These are phyloP conservation scores for Vaccinium corymbosum DNA, from an alignment of 148 eudicot species.

Conservation along the genomic window DNA sequence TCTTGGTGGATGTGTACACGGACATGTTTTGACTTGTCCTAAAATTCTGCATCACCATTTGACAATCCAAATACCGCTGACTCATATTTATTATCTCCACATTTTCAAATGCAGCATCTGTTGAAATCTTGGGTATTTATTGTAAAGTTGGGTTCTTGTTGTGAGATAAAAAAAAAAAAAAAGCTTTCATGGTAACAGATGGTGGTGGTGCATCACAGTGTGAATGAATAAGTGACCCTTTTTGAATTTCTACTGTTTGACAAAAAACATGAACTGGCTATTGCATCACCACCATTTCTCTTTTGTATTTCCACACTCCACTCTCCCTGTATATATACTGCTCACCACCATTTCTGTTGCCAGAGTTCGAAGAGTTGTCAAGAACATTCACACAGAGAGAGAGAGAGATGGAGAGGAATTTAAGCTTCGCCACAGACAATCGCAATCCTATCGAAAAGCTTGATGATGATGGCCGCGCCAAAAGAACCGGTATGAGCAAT, in stretches of 20 bases:
- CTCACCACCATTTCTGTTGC: not conserved
- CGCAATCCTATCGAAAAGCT: not conserved
- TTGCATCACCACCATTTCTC: not conserved
- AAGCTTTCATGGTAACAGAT: not conserved
- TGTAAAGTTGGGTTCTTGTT: not conserved
- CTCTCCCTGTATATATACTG: not conserved
- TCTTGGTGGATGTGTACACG: not conserved
- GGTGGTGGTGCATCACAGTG: not conserved
- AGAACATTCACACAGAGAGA: not conserved
- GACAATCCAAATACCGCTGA: not conserved
- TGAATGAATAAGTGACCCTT: not conserved
- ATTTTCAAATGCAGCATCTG: not conserved
- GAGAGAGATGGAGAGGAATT: slow-evolving; percentile 7
- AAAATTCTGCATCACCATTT: not conserved
- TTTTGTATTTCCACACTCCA: not conserved
- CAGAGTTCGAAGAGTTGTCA: not conserved
- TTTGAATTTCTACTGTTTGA: not conserved
- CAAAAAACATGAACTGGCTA: not conserved
- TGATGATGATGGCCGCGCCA: slow-evolving; percentile 45
- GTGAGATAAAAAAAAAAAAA: not conserved
- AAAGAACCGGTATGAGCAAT: slow-evolving; percentile 31
- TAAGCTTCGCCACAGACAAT: not conserved
- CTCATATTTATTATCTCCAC: not conserved
- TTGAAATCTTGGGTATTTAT: not conserved
- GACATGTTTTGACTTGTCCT: not conserved